Base-by-base conservation (phyloP, 2,329 filamentous ascomycete genomes). In the Penicillium corylophilum region DNA sequence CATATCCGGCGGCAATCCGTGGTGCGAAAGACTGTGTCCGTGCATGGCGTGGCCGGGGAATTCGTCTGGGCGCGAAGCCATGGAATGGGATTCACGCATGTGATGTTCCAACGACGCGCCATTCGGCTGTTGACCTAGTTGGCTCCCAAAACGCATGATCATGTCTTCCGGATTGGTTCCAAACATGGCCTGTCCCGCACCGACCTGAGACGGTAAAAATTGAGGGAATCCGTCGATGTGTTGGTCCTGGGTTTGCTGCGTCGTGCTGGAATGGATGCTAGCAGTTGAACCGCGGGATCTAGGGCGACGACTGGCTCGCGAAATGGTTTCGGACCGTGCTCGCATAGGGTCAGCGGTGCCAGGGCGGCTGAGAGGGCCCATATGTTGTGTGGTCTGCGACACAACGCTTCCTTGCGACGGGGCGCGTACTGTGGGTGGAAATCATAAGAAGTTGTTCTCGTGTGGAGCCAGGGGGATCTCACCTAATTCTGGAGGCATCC, bases 211-310 rank as follows among this genome's bases (percentile, higher is more conserved):
- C 12, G 70, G 65, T 48, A 74, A 61, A 46, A 74, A 74, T 36
- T 73, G 67, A 10, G 69, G 58, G 48, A 73, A 75, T 44, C 64
- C 66, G 51, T 74, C 72, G 46, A 72, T 59, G 47, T 73, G 71
- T 46, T 74, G 71, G 44, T 75, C 73, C 46, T 73, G 72, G 28
- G 70, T 72, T 50, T 73, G 70, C 58, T 76, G 72, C 35, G 73
- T 74, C 15, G 71, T 73, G 53, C 68, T 75, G n/a, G 75, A 77
- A 55, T 77, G 74, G 44, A 77, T 72, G 55, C 75, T 78, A 29
- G 74, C 71, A 9, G 75, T 77, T 41, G 74, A 77, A 29, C 73
- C 75, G 65, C 74, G 66, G 29, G 75, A 78, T 48, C 74, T 67
- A 45, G 75, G 72, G 46, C 72, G 73, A 45, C 70, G 71, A 60